Base-by-base conservation (phyloP, 441 rosid genomes). In the Mallotus japonicus region DNA sequence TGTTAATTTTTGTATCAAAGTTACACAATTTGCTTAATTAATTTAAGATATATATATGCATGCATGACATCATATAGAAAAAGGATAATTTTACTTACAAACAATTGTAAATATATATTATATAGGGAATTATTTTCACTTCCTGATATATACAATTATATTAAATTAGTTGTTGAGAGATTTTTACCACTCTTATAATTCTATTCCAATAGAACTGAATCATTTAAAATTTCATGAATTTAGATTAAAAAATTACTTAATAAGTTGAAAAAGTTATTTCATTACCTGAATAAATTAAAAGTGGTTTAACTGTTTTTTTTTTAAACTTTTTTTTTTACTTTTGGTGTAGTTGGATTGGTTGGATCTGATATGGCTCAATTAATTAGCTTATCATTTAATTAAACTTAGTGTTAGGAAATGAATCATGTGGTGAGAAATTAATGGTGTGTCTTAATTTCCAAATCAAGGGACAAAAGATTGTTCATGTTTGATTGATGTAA, bases 281-380 rank as follows among this genome's bases (percentile, higher is more conserved):
- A 4, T 37, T 37, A 69, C 68, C 44, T 37, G 64, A 66, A 49
- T 19, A 8, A 54, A 54, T 13, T 54, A 7, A n/a, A 1, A 34
- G 55, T 42, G 12, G 42, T 50, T 68, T 61, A 54, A 73, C 63
- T 65, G 62, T 63, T 53, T 44, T 17, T 19, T 19, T 15, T 53
- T 4, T n/a, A n/a, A n/a, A n/a, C 1, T 17, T 34, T 34, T 19
- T 20, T 0, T 16, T 20, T 24, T 8, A 12, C 47, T 37, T 51
- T 22, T 0, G 11, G 4, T 67, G 3, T 22, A 4, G 22, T 63
- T 46, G 64, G 16, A 58, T 71, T 64, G 51, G 77, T 71, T 69
- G 70, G 74, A 71, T 72, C 53, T 80, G 76, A 77, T 77, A 65
- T 73, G 58, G 44, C 64, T 69, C 80, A 46, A 50, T 66, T 50